A percentile compares a stretch with the other conserved stretches of the same genome.
Conservation (phyloP, 495 filamentous ascomycete genomes). For the Penicillium bialowiezense region DNA sequence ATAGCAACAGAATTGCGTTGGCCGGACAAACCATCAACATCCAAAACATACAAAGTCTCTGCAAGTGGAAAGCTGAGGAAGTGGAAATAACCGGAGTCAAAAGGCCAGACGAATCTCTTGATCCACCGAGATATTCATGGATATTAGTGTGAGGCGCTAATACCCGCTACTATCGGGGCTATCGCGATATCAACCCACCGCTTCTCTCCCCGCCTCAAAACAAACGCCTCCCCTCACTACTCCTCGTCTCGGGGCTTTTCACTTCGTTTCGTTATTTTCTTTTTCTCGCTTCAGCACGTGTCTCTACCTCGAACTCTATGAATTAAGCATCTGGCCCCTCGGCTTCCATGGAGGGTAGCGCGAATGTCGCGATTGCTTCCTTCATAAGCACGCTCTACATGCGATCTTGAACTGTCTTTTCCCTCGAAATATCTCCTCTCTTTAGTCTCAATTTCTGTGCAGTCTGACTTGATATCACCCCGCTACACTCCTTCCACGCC, state of each 20-base stretch:
- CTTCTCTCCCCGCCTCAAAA: conserved; percentile 23
- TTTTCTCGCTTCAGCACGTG: neutral
- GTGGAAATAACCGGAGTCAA: too few relatives aligned
- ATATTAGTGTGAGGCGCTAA: conserved; percentile 18
- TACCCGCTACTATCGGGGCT: conserved; percentile 16
- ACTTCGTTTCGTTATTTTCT: neutral
- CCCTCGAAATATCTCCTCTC: conserved; percentile 5
- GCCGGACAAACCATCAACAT: conserved; percentile 9
- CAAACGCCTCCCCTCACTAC: conserved; percentile 16
- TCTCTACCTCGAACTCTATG: conserved; percentile 3
- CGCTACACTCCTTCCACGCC: neutral
- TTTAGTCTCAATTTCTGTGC: conserved; percentile 5
- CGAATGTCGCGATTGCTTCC: conserved; percentile 13
- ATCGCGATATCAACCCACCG: conserved; percentile 31
- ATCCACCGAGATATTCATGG: neutral
- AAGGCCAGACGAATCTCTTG: too few relatives aligned
- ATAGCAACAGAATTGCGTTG: conserved; percentile 8
- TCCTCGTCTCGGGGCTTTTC: neutral
- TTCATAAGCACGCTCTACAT: conserved; percentile 6
- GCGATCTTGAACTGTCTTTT: conserved; percentile 11
- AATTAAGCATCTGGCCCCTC: conserved; percentile 1
- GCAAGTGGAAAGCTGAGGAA: too few relatives aligned
- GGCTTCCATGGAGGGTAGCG: conserved; percentile 21
- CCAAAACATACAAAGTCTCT: conserved; percentile 1
- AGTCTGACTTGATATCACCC: conserved; percentile 3